A percentile compares a stretch with the other conserved stretches of the same genome.
phyloP scores from a whole-genome alignment of 192 early-diverging fungal genomes.

The Mortierella claussenii region DNA sequence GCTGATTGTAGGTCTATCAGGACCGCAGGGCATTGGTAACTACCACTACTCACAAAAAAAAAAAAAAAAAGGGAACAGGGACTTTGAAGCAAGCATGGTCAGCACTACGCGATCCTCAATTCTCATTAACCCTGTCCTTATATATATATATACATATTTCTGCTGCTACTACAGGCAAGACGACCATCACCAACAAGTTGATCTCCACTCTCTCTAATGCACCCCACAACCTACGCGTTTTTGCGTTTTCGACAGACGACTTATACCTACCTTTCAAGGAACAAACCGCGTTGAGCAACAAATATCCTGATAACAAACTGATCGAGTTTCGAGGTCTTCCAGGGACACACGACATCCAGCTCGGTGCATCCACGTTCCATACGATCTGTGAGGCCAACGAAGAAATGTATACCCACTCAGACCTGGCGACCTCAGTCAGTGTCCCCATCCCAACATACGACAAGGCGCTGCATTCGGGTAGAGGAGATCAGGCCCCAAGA shows the following conservation, averaged over 20 bases:
- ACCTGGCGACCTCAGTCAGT: background rate
- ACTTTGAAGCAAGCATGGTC: no score
- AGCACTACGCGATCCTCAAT: no score
- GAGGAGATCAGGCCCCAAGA: slow-evolving; percentile 78
- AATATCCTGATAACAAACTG: slow-evolving; percentile 71
- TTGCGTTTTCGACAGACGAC: slow-evolving; percentile 86
- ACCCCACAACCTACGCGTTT: slow-evolving; percentile 60
- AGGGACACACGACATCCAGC: slow-evolving; percentile 86
- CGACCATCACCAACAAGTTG: slow-evolving; percentile 36
- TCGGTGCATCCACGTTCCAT: slow-evolving; percentile 67
- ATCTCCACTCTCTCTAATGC: slow-evolving; percentile 12
- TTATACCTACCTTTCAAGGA: slow-evolving; percentile 80
- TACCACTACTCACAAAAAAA: no score
- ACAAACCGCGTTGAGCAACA: slow-evolving; percentile 62
- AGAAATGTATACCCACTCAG: background rate
- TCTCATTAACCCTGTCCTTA: no score
- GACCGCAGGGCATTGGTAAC: slow-evolving; percentile 52
- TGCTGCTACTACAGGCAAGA: slow-evolving; percentile 45
- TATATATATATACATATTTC: no score
- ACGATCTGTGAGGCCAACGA: slow-evolving; percentile 53
- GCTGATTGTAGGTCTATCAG: slow-evolving; percentile 40
- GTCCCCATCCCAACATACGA: slow-evolving; percentile 82
- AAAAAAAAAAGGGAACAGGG: no score
- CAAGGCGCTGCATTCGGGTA: slow-evolving; percentile 79
- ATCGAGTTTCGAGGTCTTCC: slow-evolving; percentile 87